Evolutionary conservation across 1,284 basidiomycete genomes (phyloP).

Genomic region (Leccinum pseudoinsigne): DNA sequence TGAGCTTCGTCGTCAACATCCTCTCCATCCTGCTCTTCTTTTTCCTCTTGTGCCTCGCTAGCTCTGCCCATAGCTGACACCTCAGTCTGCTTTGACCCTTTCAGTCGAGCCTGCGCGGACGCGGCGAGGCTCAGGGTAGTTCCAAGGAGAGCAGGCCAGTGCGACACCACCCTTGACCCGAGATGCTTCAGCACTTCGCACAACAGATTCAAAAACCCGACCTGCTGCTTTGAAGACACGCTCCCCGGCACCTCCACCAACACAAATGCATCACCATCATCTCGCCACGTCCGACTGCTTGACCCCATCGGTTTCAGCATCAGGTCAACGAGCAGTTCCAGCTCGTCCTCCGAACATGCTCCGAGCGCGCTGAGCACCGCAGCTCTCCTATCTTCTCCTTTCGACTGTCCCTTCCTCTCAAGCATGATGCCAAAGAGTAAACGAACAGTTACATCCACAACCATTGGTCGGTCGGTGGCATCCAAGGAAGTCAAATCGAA

Average conservation of each 20-base stretch:
- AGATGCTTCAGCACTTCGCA: slow-evolving; percentile 82
- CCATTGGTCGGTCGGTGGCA: slow-evolving; percentile 58
- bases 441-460: slow-evolving; percentile 77
- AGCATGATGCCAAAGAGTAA: slow-evolving; percentile 91
- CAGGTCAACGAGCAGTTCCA: slow-evolving; percentile 79
- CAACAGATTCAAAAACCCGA: slow-evolving; percentile 85
- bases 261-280: slow-evolving; percentile 24
- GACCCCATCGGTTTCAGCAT: slow-evolving; percentile 83
- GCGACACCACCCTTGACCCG: slow-evolving; percentile 64
- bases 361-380: slow-evolving; percentile 79
- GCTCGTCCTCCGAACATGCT: slow-evolving; percentile 73
- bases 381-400: slow-evolving; percentile 71
- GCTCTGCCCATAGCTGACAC: slow-evolving; percentile 19
- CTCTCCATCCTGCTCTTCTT: slow-evolving; percentile 39
- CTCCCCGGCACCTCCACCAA: slow-evolving; percentile 34
- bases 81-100: slow-evolving; percentile 19
- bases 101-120: slow-evolving; percentile 55
- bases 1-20: slow-evolving; percentile 28
- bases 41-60: slow-evolving; percentile 37
- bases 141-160: slow-evolving; percentile 77
- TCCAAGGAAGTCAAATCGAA: slow-evolving; percentile 72
- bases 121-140: slow-evolving; percentile 65
- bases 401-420: slow-evolving; percentile 73
- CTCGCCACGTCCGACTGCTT: slow-evolving; percentile 27
- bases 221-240: slow-evolving; percentile 68